phyloP scores from a whole-genome alignment of 768 basidiomycete genomes.

The Heimioporus sp. region DNA sequence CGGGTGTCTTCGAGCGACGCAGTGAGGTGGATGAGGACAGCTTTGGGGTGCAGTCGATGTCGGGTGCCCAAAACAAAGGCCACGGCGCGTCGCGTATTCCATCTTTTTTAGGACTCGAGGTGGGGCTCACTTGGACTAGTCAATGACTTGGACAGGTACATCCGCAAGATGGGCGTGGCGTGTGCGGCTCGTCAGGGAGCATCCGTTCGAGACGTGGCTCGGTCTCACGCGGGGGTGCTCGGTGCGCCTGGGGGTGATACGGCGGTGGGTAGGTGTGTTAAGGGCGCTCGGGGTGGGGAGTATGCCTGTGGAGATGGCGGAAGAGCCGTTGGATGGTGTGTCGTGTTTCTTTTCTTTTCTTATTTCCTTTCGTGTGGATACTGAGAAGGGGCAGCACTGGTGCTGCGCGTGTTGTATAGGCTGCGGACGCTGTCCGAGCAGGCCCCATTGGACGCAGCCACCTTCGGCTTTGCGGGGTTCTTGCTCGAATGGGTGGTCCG shows the following conservation, averaged over 20 bases:
- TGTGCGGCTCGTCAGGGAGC: constrained; percentile 56
- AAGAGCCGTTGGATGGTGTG: constrained; percentile 58
- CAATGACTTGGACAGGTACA: too few species aligned
- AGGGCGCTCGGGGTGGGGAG: constrained; percentile 63
- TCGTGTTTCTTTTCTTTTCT: not conserved
- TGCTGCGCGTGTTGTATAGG: constrained; percentile 83
- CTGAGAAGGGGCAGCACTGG: constrained; percentile 48
- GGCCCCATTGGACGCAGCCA: constrained; percentile 77
- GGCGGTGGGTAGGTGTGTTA: constrained; percentile 76
- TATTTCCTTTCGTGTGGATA: not conserved
- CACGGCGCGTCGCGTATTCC: too few species aligned
- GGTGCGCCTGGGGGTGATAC: constrained; percentile 64
- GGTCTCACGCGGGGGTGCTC: constrained; percentile 69
- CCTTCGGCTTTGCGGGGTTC: constrained; percentile 79
- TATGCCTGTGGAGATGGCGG: constrained; percentile 69
- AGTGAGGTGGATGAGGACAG: too few species aligned
- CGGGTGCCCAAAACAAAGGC: too few species aligned
- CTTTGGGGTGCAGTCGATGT: too few species aligned
- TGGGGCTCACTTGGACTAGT: too few species aligned
- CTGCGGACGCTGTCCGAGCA: constrained; percentile 80
- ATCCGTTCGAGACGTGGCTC: constrained; percentile 72
- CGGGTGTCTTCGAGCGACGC: too few species aligned
- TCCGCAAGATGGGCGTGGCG: constrained; percentile 48
- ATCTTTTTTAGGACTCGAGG: too few species aligned
- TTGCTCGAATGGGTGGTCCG: constrained; percentile 67